Conservation (phyloP, 2,329 filamentous ascomycete genomes). For the Polychaeton citri region DNA sequence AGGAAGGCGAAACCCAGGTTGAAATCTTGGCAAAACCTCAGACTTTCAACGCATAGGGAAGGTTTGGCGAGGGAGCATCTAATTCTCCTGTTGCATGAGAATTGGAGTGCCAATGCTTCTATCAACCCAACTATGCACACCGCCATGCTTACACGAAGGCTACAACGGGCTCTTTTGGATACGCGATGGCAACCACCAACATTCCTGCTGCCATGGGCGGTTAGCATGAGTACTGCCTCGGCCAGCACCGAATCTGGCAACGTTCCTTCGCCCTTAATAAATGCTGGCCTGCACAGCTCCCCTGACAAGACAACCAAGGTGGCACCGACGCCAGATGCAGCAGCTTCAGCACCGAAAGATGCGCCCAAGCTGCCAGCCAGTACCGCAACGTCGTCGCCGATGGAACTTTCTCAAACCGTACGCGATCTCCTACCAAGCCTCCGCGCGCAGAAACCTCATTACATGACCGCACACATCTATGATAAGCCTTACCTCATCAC, state of each 20-base stretch:
- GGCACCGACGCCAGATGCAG: slow-evolving; percentile 3
- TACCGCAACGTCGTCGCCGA: slow-evolving; percentile 20
- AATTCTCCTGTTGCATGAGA: background rate
- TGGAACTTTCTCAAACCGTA: slow-evolving; percentile 42
- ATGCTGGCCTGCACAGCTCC: background rate
- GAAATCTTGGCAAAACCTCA: slow-evolving; percentile 2
- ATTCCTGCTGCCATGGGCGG: slow-evolving; percentile 40
- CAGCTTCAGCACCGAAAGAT: slow-evolving; percentile 7
- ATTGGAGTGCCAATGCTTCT: background rate
- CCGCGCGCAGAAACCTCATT: slow-evolving; percentile 59
- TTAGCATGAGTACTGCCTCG: slow-evolving; percentile 30
- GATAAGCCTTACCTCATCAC: slow-evolving; percentile 69
- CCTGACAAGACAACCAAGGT: background rate
- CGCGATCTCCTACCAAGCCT: slow-evolving; percentile 56
- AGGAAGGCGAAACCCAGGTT: background rate
- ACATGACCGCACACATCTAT: slow-evolving; percentile 69
- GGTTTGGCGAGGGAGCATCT: background rate
- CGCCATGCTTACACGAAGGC: slow-evolving; percentile 35
- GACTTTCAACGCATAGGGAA: no score
- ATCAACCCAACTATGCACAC: slow-evolving; percentile 5
- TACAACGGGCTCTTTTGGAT: slow-evolving; percentile 52
- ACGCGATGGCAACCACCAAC: slow-evolving; percentile 39
- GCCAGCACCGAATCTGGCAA: slow-evolving; percentile 24
- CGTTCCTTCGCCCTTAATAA: slow-evolving; percentile 20
- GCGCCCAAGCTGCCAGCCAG: slow-evolving; percentile 14